These are phyloP conservation scores for Aspergillus nomiae DNA, from an alignment of 2,329 filamentous ascomycete genomes.

Conservation along the genomic window DNA sequence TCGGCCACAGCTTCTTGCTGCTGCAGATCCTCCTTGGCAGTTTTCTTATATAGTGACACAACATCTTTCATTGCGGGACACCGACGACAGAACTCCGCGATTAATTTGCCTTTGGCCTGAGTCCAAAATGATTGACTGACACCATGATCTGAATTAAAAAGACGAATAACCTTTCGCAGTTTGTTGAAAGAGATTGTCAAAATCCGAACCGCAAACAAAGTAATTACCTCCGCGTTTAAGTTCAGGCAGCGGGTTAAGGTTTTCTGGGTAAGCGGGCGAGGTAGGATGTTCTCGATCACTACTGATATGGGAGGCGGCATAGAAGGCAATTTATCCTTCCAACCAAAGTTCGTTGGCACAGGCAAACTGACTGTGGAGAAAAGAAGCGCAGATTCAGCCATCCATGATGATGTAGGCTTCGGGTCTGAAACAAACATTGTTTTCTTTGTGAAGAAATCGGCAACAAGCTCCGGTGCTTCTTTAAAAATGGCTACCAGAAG, in stretches of 20 bases:
- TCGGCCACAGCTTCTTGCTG: conserved; percentile 79
- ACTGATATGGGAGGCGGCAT: conserved; percentile 77
- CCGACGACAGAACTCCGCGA: conserved; percentile 74
- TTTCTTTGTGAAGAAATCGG: conserved; percentile 82
- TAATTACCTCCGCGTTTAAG: conserved; percentile 74
- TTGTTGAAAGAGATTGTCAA: conserved; percentile 80
- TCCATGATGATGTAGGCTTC: conserved; percentile 90
- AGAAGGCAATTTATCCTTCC: conserved; percentile 61
- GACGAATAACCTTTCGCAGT: conserved; percentile 63
- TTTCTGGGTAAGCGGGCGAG: conserved; percentile 78
- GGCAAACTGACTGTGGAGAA: conserved; percentile 77
- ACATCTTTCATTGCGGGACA: conserved; percentile 82
- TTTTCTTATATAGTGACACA: conserved; percentile 70
- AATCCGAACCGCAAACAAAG: conserved; percentile 80
- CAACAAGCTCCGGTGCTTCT: conserved; percentile 80
- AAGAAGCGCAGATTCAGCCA: conserved; percentile 86
- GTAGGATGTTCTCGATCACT: conserved; percentile 82
- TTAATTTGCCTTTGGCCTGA: conserved; percentile 67
- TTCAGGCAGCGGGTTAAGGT: conserved; percentile 77
- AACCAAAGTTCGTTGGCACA: conserved; percentile 72
- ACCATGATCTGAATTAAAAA: conserved; percentile 57
- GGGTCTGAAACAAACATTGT: conserved; percentile 84
- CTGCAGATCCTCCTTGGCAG: conserved; percentile 68
- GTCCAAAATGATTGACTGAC: conserved; percentile 62
- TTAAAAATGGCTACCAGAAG: conserved; percentile 78